Evolutionary conservation across 1,284 basidiomycete species (phyloP).

Genomic region (Stereum hirsutum): DNA sequence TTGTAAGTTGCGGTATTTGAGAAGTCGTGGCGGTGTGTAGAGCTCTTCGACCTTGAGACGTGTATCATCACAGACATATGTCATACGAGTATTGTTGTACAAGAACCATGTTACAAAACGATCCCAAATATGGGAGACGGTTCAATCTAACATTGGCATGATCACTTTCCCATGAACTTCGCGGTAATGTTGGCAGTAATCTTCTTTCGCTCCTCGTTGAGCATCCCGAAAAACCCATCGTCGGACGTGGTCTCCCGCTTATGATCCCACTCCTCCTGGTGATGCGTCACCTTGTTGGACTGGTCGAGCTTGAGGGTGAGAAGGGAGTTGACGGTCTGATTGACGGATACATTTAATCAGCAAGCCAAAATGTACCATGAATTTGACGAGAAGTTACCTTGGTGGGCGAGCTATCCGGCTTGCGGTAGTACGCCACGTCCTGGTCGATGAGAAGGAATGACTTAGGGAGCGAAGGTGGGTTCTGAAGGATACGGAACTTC

Average conservation of each 20-base stretch:
- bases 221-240: slow-evolving; percentile 37
- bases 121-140: too few relatives aligned
- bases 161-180: slow-evolving; percentile 14
- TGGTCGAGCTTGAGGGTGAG: slow-evolving; percentile 34
- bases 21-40: too few relatives aligned
- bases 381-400: slow-evolving; percentile 21
- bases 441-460: slow-evolving; percentile 38
- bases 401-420: slow-evolving; percentile 28
- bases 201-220: slow-evolving; percentile 39
- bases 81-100: too few relatives aligned
- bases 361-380: background rate
- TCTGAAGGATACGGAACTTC: slow-evolving; percentile 34
- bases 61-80: too few relatives aligned
- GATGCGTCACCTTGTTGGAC: slow-evolving; percentile 26
- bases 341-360: background rate
- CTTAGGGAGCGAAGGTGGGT: slow-evolving; percentile 26
- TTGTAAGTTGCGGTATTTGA: too few relatives aligned
- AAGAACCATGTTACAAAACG: too few relatives aligned
- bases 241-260: slow-evolving; percentile 28
- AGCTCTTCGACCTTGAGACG: too few relatives aligned
- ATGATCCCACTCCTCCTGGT: slow-evolving; percentile 43
- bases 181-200: slow-evolving; percentile 30
- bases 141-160: too few relatives aligned
- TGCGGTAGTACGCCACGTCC: slow-evolving; percentile 38
- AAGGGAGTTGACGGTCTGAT: slow-evolving; percentile 34